phyloP scores from a whole-genome alignment of 306 rosid species.

The Cucurbita maxima region DNA sequence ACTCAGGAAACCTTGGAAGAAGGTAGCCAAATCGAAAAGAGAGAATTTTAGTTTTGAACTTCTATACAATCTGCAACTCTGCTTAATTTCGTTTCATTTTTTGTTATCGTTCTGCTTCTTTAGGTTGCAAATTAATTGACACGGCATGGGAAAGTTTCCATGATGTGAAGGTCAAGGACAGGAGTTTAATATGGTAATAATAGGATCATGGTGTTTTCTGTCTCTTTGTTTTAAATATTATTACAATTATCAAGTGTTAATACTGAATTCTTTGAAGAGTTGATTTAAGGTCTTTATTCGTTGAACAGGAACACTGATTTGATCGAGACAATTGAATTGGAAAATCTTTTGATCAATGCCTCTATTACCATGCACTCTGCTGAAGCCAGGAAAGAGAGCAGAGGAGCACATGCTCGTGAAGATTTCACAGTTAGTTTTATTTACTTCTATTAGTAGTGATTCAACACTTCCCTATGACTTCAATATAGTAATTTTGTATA shows the following conservation, averaged over 20 bases:
- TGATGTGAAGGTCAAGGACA: slow-evolving; percentile 59
- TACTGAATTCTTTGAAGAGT: not conserved
- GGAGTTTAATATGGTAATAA: slow-evolving; percentile 68
- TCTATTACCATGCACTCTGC: slow-evolving; percentile 84
- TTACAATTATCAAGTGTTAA: not conserved
- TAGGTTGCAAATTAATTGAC: slow-evolving; percentile 65
- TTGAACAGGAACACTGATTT: slow-evolving; percentile 69
- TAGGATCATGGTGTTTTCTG: not conserved
- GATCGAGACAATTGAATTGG: slow-evolving; percentile 76
- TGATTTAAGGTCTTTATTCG: not conserved
- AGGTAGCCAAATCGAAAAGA: slow-evolving; percentile 26
- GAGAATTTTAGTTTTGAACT: not conserved
- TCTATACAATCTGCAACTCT: not conserved
- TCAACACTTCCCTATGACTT: not conserved
- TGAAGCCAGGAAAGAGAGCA: slow-evolving; percentile 91
- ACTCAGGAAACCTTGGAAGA: slow-evolving; percentile 87
- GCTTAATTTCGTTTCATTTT: not conserved
- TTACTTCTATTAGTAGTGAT: not conserved
- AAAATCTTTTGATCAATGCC: slow-evolving; percentile 85
- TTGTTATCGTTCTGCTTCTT: slow-evolving; percentile 1
- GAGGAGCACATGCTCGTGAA: slow-evolving; percentile 96
- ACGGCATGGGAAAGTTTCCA: slow-evolving; percentile 57
- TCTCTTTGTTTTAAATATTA: not conserved
- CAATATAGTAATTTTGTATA: not conserved
- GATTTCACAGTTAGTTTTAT: slow-evolving; percentile 48